Evolutionary conservation across 371 early-diverging fungal species (phyloP), one percentile per base, ranked within the genome.

Genomic region (Rhizopus stolonifer): DNA sequence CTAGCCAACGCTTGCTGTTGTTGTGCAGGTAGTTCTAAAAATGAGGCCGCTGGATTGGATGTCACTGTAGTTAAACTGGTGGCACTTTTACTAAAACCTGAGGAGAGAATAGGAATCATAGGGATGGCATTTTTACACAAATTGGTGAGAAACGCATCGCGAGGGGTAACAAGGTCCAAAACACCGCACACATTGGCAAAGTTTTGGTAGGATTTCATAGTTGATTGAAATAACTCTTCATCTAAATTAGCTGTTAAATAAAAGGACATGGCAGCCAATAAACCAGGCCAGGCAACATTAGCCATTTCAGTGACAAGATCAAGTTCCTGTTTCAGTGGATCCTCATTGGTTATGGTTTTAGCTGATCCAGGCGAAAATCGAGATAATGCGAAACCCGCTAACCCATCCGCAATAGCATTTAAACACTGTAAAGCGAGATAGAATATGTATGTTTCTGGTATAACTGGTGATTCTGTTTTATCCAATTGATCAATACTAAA

Each of bases 401-500:
- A 70, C 4, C 85, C 84, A 32, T 94, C 91, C 4, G 86, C 88
- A 17, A 89, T 80, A 0, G 76, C 72, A 33, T 81, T 74, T 6
- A 94, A 60, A 52, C 89, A 85, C 14, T 84, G 62, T 8, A 91
- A 67, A 0, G 91, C 82, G 5, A 96, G 74, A 54, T 85, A 89
- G 38, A 86, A 84, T n/a, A 90, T 66, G 55, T 98, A 98, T 0
- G 86, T 86, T 3, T 93, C 93, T 0, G 98, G 93, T 11, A 94
- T 82, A 0, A 64, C 44, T 4, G 98, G 98, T 2, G 96, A 89
- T 3, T 95, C 96, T 14, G 83, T 73, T 61, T 94, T 95, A 64
- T 97, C 98, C 33, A 97, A 78, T 67, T 93, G 94, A 70, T 93
- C 93, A 43, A 94, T 79, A 61, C 88, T 86, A 49, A n/a, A 13